Percentiles rank a stretch among this genome's conserved stretches.
Conservation (phyloP, 495 filamentous ascomycete genomes). For the Thermochaetoides thermophila region DNA sequence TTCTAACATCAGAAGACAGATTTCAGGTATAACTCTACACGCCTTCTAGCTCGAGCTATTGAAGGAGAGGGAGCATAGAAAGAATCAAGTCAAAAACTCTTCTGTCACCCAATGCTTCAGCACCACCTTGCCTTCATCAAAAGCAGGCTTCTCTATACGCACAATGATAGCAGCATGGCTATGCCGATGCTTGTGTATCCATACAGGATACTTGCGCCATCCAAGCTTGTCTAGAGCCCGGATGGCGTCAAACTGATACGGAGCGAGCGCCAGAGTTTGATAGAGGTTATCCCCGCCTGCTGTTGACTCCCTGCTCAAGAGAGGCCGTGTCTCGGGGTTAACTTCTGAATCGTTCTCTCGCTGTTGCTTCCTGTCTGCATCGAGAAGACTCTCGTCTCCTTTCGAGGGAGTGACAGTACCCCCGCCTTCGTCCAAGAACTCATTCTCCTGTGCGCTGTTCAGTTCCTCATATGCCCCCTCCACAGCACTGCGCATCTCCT, state of each 20-base stretch:
- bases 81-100: slow-evolving; percentile 38
- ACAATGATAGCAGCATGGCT: slow-evolving; percentile 87
- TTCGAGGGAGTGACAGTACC: neutral
- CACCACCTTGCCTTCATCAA: slow-evolving; percentile 64
- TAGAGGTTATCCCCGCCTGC: slow-evolving; percentile 11
- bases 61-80: too few relatives aligned
- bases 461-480: slow-evolving; percentile 62
- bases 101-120: slow-evolving; percentile 67
- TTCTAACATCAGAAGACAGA: too few relatives aligned
- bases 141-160: slow-evolving; percentile 43
- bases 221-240: slow-evolving; percentile 57
- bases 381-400: neutral
- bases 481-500: slow-evolving; percentile 52
- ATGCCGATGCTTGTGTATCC: slow-evolving; percentile 68
- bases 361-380: neutral
- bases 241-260: slow-evolving; percentile 72
- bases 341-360: too few relatives aligned
- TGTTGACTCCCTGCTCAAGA: slow-evolving; percentile 15
- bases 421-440: slow-evolving; percentile 31
- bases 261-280: slow-evolving; percentile 62
- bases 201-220: slow-evolving; percentile 69
- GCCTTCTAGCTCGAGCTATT: too few relatives aligned
- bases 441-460: slow-evolving; percentile 44
- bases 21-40: too few relatives aligned
- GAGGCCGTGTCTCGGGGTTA: too few relatives aligned